Evolutionary conservation across 1,284 basidiomycete species (phyloP).

Genomic region (Vanrija humicola): DNA sequence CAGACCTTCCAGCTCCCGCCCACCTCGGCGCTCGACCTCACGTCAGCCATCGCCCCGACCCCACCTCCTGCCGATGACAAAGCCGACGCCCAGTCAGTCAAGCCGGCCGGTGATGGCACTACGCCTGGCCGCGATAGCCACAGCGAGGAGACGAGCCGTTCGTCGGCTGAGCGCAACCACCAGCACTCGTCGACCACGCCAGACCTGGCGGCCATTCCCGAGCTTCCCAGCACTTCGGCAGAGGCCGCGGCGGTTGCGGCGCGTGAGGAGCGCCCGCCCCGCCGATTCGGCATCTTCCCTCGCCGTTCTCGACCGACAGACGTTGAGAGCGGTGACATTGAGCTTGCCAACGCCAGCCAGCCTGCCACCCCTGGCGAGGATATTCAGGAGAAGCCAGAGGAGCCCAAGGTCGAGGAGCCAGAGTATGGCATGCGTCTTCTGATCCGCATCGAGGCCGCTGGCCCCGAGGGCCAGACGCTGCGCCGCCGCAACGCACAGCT

Average conservation of each 20-base stretch:
- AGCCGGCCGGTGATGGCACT: neutral
- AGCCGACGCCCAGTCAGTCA: slow-evolving; percentile 8
- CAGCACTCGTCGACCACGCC: slow-evolving; percentile 11
- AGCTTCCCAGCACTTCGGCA: slow-evolving; percentile 7
- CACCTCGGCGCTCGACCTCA: slow-evolving; percentile 51
- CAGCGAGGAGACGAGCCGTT: slow-evolving; percentile 27
- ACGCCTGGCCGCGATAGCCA: neutral
- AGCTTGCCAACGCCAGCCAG: slow-evolving; percentile 36
- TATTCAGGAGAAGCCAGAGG: slow-evolving; percentile 38
- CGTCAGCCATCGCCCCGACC: slow-evolving; percentile 32
- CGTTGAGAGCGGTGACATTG: slow-evolving; percentile 39
- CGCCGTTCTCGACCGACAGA: slow-evolving; percentile 29
- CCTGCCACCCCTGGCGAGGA: slow-evolving; percentile 40
- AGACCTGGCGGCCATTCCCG: slow-evolving; percentile 30
- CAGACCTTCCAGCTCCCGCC: slow-evolving; percentile 66
- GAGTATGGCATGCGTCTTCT: slow-evolving; percentile 67
- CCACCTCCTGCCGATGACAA: slow-evolving; percentile 12
- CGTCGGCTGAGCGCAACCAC: slow-evolving; percentile 21
- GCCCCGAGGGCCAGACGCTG: slow-evolving; percentile 58
- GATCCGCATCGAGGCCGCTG: slow-evolving; percentile 71
- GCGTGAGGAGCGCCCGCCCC: slow-evolving; percentile 3
- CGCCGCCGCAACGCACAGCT: slow-evolving; percentile 71
- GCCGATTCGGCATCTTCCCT: slow-evolving; percentile 35
- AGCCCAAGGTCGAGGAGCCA: slow-evolving; percentile 48
- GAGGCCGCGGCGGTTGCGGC: neutral